phyloP scores from a whole-genome alignment of 2,329 filamentous ascomycete genomes.

The Aspergillus fructus region DNA sequence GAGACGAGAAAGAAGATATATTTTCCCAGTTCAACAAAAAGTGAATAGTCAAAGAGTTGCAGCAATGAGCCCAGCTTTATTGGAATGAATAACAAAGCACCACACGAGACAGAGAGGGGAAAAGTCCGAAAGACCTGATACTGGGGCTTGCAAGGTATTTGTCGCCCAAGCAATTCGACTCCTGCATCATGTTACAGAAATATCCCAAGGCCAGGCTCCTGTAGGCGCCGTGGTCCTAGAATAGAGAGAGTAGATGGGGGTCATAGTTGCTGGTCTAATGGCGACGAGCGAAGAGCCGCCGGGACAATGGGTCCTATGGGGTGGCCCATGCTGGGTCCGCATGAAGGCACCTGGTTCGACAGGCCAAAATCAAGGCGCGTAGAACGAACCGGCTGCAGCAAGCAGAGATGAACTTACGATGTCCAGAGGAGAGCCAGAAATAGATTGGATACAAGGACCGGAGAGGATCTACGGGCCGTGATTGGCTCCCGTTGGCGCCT shows the following conservation, averaged over 20 bases:
- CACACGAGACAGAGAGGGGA: neutral
- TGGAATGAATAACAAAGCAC: neutral
- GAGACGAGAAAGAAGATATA: neutral
- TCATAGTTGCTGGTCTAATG: slow-evolving; percentile 24
- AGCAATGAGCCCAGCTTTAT: slow-evolving; percentile 1
- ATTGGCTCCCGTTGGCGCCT: slow-evolving; percentile 23
- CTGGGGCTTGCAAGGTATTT: slow-evolving; percentile 10
- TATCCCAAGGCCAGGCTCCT: slow-evolving; percentile 16
- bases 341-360: neutral
- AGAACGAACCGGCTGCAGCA: slow-evolving; percentile 1
- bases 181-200: slow-evolving; percentile 20
- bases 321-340: neutral
- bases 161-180: slow-evolving; percentile 15
- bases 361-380: slow-evolving; percentile 11
- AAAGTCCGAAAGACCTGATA: neutral
- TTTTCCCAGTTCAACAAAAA: neutral
- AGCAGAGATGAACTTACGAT: neutral
- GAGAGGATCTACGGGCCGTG: slow-evolving; percentile 22
- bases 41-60: neutral
- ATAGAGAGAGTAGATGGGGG: slow-evolving; percentile 25
- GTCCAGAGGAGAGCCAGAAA: neutral
- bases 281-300: slow-evolving; percentile 11
- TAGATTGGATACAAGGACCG: neutral
- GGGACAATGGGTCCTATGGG: neutral
- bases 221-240: slow-evolving; percentile 33